phyloP scores from a whole-genome alignment of 805 yeast genomes.

The Blastobotrys peoriensis region DNA sequence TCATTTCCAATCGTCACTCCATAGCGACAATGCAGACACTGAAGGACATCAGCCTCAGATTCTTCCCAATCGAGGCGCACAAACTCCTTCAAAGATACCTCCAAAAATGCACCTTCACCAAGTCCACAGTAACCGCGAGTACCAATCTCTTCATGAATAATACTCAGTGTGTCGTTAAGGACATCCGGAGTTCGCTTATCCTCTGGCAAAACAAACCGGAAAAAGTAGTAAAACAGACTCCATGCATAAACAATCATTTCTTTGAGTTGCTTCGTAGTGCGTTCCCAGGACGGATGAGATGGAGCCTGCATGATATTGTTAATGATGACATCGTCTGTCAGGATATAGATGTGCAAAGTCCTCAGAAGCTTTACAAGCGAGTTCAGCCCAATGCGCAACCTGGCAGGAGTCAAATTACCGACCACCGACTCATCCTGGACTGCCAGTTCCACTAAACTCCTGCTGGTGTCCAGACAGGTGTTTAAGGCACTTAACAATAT shows the following conservation, averaged over 20 bases:
- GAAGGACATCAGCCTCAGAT: constrained; percentile 66
- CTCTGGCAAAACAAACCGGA: constrained; percentile 21
- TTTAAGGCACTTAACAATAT: constrained; percentile 46
- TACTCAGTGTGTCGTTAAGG: constrained; percentile 44
- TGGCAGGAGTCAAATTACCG: constrained; percentile 6
- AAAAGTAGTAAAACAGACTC: constrained; percentile 37
- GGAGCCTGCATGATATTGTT: constrained; percentile 27
- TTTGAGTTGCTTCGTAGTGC: constrained; percentile 23
- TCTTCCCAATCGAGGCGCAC: constrained; percentile 39
- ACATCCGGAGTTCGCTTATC: constrained; percentile 19
- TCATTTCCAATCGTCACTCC: constrained; percentile 60
- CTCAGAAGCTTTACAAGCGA: constrained; percentile 26
- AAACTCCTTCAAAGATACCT: constrained; percentile 50
- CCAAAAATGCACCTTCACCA: constrained; percentile 56
- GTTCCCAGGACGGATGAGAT: constrained; percentile 28
- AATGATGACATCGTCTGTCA: constrained; percentile 32
- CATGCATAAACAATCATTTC: constrained; percentile 31
- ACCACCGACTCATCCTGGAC: constrained; percentile 16
- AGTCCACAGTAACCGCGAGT: constrained; percentile 60
- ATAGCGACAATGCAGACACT: constrained; percentile 70
- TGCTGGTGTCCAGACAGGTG: constrained; percentile 47
- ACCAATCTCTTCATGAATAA: constrained; percentile 73
- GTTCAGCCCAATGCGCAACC: constrained; percentile 12
- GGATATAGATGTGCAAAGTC: constrained; percentile 30
- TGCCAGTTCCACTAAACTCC: constrained; percentile 22